Base-by-base conservation (phyloP, 495 filamentous ascomycete species). In the Coniosporium apollinis region DNA sequence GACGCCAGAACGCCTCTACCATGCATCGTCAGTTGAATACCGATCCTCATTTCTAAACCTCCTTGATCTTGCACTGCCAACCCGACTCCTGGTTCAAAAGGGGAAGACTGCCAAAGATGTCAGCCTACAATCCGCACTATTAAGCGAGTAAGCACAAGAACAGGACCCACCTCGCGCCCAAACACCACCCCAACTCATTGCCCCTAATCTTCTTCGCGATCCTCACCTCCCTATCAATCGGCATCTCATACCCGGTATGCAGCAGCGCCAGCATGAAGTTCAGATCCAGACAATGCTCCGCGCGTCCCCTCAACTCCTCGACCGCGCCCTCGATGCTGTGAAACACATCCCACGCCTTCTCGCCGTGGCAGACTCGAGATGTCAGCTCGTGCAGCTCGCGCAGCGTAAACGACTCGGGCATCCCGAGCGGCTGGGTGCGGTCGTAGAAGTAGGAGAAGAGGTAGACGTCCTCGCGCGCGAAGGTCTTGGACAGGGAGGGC, bases 141-240 rank as follows among this genome's bases (percentile, higher is more conserved):
- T 8, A 19, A 2, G 18, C 3, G 1, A 13, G 16, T 2, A 7
- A 28, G 6, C 19, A 13, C 33, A 15, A 10, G 22, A 21, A 22
- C 22, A 33, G 47, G 42, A 43, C 72, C 60, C 68, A 86, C 82
- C 83, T 94, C 40, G 89, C 89, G 48, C 89, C 89, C 55, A 97
- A 63, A 61, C 86, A 94, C 89, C 89, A 97, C 32, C 89, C 89
- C 38, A 97, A 60, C 66, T 97, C 91, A 56, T 94, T 94, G 22
- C 74, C 75, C 65, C 87, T 87, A 47, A 96, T 89, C 70, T 94
- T 87, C 79, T 97, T 96, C 19, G 89, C 89, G 46, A 94, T 91
- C 66, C 79, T 82, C 36, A 97, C 85, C 60, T 96, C 87, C 15
- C 89, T 72, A 39, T 89, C 82, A 48, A 96, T 68, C 4, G 86